Conservation (phyloP, 2,329 filamentous ascomycete species). For the Colletotrichum brevisporum region DNA sequence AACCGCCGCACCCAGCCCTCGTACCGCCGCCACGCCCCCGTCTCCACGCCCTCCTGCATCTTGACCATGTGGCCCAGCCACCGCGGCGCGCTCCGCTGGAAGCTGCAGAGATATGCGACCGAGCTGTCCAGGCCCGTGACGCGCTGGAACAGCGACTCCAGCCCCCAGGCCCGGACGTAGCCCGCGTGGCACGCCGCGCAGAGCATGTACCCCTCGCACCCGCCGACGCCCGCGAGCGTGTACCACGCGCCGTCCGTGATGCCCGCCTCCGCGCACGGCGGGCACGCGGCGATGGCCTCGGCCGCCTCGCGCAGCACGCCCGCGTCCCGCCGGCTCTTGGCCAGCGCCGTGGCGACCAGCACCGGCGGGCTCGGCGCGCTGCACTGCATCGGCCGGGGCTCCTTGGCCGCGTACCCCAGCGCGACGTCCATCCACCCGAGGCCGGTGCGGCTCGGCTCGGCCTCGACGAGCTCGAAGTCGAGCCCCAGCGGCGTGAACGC, state of each 20-base stretch:
- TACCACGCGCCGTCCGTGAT: conserved; percentile 52
- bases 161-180: conserved; percentile 45
- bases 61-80: conserved; percentile 46
- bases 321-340: conserved; percentile 46
- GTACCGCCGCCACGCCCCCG: conserved; percentile 50
- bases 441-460: conserved; percentile 1
- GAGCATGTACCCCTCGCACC: conserved; percentile 44
- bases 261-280: conserved; percentile 47
- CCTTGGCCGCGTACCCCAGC: conserved; percentile 4
- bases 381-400: conserved; percentile 1
- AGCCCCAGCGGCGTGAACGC: conserved; percentile 46
- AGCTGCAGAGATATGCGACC: conserved; percentile 47
- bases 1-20: conserved; percentile 47
- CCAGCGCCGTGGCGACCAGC: conserved; percentile 45
- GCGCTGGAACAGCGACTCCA: conserved; percentile 48
- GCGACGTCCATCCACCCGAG: conserved; percentile 28
- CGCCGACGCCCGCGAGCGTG: conserved; percentile 44
- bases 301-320: conserved; percentile 47
- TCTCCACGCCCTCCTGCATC: conserved; percentile 49
- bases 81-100: conserved; percentile 46
- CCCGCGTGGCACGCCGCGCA: conserved; percentile 53
- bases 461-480: conserved; percentile 42
- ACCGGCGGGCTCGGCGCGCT: conserved; percentile 37
- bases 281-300: conserved; percentile 41
- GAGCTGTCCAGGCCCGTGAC: conserved; percentile 32